Conservation (phyloP, 495 filamentous ascomycete genomes). For the Trichoderma virens region DNA sequence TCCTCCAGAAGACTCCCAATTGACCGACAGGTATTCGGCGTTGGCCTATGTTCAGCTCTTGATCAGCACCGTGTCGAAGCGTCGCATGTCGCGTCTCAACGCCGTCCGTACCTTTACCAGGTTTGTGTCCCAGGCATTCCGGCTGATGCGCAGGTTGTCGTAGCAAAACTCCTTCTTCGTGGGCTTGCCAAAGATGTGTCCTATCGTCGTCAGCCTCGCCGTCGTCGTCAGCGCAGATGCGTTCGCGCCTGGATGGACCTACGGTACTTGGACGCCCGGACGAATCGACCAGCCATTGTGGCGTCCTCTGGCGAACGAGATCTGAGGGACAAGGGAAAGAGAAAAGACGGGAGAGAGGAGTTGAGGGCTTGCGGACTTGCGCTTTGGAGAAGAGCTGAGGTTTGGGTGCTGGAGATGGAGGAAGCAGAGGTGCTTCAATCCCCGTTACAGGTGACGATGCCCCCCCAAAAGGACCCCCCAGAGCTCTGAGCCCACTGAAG, state of each 20-base stretch:
- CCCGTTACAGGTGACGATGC: constrained; percentile 2
- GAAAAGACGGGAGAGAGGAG: background rate
- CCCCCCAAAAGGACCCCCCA: background rate
- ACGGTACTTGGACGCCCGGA: constrained; percentile 98
- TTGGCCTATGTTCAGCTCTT: constrained; percentile 57
- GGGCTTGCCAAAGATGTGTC: constrained; percentile 93
- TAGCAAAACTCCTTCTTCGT: constrained; percentile 91
- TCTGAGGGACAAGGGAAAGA: background rate
- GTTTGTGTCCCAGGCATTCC: constrained; percentile 99
- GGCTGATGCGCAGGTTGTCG: constrained; percentile 89
- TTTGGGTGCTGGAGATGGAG: background rate
- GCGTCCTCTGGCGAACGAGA: background rate
- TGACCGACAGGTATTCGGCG: constrained; percentile 90
- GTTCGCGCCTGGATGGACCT: constrained; percentile 34
- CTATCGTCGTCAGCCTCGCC: constrained; percentile 34
- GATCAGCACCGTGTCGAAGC: constrained; percentile 11
- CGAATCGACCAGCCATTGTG: constrained; percentile 91
- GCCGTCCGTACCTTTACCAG: constrained; percentile 68
- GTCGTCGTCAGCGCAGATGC: constrained; percentile 10
- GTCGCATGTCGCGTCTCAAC: constrained; percentile 12
- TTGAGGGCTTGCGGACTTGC: background rate
- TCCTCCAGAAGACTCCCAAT: constrained; percentile 96
- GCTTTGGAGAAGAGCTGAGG: background rate
- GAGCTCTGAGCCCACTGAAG: background rate
- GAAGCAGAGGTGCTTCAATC: background rate